Evolutionary conservation across 148 eudicot species (phyloP).

Genomic region (Rhododendron kiyosumense): DNA sequence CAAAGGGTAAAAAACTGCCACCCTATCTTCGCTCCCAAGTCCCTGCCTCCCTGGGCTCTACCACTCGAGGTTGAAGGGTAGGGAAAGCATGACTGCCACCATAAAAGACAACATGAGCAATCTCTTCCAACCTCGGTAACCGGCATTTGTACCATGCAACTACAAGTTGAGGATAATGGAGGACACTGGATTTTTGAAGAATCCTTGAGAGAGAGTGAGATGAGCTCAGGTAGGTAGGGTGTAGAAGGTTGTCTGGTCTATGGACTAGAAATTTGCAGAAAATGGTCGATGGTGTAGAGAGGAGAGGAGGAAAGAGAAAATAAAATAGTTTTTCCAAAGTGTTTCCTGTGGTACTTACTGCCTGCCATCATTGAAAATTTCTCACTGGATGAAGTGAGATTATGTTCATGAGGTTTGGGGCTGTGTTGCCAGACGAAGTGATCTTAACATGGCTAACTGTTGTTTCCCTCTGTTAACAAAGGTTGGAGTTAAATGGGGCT

Average conservation of each 20-base stretch:
- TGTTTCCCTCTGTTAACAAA: neutral
- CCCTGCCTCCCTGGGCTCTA: neutral
- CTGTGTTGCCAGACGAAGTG: neutral
- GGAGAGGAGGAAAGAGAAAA: neutral
- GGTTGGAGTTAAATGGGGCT: neutral
- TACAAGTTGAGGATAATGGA: neutral
- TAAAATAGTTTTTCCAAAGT: neutral
- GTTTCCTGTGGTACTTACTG: neutral
- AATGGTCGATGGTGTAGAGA: neutral
- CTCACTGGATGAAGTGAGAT: neutral
- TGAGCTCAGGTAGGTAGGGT: neutral
- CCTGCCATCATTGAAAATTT: neutral
- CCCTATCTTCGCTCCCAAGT: neutral
- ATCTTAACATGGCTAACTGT: neutral
- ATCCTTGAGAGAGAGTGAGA: neutral
- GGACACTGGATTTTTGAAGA: neutral
- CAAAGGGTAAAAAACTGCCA: neutral
- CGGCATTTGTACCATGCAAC: neutral
- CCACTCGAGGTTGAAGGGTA: neutral
- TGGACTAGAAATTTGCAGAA: neutral
- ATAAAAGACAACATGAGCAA: neutral
- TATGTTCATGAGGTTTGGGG: neutral
- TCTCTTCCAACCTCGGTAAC: neutral
- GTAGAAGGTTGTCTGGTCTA: neutral
- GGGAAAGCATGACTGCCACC: neutral